Evolutionary conservation across 139 green algal species (phyloP).

Genomic region (Penium margaritaceum): DNA sequence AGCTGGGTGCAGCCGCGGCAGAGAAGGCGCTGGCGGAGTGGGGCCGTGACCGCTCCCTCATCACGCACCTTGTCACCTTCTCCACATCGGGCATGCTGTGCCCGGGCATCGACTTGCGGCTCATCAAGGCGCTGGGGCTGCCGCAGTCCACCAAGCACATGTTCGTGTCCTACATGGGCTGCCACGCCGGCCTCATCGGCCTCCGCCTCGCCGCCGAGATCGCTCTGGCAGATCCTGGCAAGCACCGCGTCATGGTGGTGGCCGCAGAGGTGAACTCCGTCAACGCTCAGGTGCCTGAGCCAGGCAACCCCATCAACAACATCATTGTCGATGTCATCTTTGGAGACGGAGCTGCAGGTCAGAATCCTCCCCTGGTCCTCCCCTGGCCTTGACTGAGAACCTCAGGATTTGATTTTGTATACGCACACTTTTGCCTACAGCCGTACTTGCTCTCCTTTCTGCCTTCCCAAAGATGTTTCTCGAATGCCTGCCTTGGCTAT

Average conservation of each 20-base stretch:
- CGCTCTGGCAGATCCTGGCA: not conserved
- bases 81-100: constrained; percentile 30
- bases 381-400: too few species aligned
- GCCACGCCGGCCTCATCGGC: constrained; percentile 29
- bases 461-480: too few species aligned
- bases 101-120: constrained; percentile 22
- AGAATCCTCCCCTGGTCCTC: too few species aligned
- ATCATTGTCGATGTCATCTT: constrained; percentile 33
- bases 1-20: constrained; percentile 1
- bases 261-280: constrained; percentile 29
- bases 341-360: constrained; percentile 28
- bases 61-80: constrained; percentile 37
- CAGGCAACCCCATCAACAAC: constrained; percentile 33
- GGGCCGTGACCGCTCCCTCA: constrained; percentile 8
- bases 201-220: constrained; percentile 20
- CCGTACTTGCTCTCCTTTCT: too few species aligned
- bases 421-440: too few species aligned
- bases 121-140: constrained; percentile 30
- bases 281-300: constrained; percentile 5
- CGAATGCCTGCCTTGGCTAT: too few species aligned
- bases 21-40: constrained; percentile 32
- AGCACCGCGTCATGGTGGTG: constrained; percentile 27
- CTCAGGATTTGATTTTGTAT: too few species aligned
- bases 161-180: constrained; percentile 30
- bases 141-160: constrained; percentile 19